A percentile compares a stretch with the other conserved stretches of the same genome.
phyloP scores from a whole-genome alignment of 805 yeast genomes.

The Metschnikowia cerradonensis region DNA sequence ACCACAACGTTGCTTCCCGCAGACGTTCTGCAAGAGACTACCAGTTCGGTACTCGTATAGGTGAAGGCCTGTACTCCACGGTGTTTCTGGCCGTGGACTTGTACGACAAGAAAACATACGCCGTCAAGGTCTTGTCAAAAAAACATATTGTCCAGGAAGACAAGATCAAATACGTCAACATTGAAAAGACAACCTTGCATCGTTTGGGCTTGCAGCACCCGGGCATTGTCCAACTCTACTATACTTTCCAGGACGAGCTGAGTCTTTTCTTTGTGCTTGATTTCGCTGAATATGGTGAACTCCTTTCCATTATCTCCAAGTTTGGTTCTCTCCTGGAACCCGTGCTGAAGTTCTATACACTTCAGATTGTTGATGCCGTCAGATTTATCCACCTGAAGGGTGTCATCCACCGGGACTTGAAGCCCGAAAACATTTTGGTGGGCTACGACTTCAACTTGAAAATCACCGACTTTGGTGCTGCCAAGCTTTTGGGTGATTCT shows the following conservation, averaged over 20 bases:
- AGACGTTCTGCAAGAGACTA: conserved; percentile 71
- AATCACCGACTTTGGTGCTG: conserved; percentile 98
- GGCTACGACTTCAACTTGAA: conserved; percentile 83
- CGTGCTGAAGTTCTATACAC: conserved; percentile 75
- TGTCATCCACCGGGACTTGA: conserved; percentile 88
- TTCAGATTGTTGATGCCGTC: conserved; percentile 87
- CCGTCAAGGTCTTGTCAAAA: conserved; percentile 87
- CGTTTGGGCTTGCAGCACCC: conserved; percentile 84
- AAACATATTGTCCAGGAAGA: conserved; percentile 91
- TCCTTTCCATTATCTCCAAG: conserved; percentile 71
- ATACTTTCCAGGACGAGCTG: conserved; percentile 90
- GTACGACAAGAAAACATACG: conserved; percentile 71
- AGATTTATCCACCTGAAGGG: conserved; percentile 85
- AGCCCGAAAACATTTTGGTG: conserved; percentile 88
- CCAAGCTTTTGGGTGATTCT: conserved; percentile 54
- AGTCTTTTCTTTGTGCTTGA: conserved; percentile 89
- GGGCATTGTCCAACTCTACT: conserved; percentile 86
- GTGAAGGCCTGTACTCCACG: conserved; percentile 95
- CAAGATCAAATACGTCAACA: conserved; percentile 92
- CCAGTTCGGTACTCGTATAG: conserved; percentile 81
- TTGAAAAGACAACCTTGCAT: conserved; percentile 87
- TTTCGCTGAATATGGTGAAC: conserved; percentile 93
- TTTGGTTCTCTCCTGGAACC: conserved; percentile 73
- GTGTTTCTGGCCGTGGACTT: conserved; percentile 83
- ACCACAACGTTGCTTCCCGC: conserved; percentile 3